These are phyloP conservation scores for Cutaneotrichosporon cyanovorans DNA, from an alignment of 1,284 basidiomycete genomes.

Conservation along the genomic window DNA sequence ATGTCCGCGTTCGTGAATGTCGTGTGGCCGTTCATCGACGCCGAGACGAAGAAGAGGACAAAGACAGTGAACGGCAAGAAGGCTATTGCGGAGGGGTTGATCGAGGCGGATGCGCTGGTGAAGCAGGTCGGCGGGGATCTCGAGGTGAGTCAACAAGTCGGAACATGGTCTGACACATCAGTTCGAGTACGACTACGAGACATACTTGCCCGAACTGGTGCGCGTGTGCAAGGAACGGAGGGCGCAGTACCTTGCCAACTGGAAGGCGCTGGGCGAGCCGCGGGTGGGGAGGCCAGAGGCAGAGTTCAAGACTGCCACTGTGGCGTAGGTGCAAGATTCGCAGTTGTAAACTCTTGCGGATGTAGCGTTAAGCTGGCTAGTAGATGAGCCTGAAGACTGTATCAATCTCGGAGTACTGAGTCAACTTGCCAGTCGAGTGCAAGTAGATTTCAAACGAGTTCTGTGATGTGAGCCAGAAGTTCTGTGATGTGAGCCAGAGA, in stretches of 20 bases:
- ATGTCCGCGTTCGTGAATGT: constrained; percentile 34
- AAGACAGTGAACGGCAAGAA: constrained; percentile 21
- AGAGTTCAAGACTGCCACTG: constrained; percentile 19
- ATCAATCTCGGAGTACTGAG: no score
- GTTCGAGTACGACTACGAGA: constrained; percentile 25
- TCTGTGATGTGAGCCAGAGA: no score
- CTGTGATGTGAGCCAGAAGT: no score
- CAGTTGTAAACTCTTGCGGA: no score
- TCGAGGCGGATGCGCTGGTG: constrained; percentile 18
- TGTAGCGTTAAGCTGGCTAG: no score
- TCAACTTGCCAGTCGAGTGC: no score
- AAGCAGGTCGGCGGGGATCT: constrained; percentile 31
- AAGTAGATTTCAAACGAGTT: no score
- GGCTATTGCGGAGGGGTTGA: constrained; percentile 19
- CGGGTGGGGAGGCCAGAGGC: constrained; percentile 26
- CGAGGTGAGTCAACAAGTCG: constrained; percentile 28
- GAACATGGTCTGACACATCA: no score
- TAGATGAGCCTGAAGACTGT: no score
- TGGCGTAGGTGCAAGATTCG: no score
- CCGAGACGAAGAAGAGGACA: constrained; percentile 27
- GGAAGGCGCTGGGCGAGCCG: constrained; percentile 21
- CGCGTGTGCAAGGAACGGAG: constrained; percentile 20
- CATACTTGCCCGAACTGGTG: constrained; percentile 32
- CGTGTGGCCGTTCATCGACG: constrained; percentile 42
- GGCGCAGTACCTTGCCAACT: constrained; percentile 20